Base-by-base conservation (phyloP, 495 filamentous ascomycete genomes). In the Gamarada debralockiae region DNA sequence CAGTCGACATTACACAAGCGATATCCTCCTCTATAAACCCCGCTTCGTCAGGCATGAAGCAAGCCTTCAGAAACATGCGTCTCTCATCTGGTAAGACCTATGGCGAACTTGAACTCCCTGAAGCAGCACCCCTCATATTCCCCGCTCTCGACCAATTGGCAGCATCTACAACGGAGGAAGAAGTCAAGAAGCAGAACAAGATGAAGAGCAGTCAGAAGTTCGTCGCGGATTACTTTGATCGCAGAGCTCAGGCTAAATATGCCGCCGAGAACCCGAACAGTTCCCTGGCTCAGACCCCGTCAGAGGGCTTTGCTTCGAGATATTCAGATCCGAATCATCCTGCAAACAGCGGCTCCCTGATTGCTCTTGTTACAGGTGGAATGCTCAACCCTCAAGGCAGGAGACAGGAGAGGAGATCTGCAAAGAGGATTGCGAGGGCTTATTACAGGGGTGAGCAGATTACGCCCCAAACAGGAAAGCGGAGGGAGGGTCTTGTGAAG, bases 241-340 rank as follows among this genome's bases (percentile, higher is more conserved):
- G 70, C 22, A 58, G 77, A 33, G 71, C 73, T 4, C 75, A 73
- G 38, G 75, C 74, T 0, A 55, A 69, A 50, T 83, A 76, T 50
- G 75, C 24, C 6, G n/a, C n/a, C 21, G 51, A 70, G 45, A 66
- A 74, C 54, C 65, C 69, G 22, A 53, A 58, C 14, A 69, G 60
- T 52, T 57, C 56, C 3, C 51, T 50, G 31, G 61, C 39, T 43
- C 55, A 53, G 56, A 54, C 0, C 42, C 64, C 18, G 51, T 57
- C 43, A 64, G 65, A 34, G 55, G 50, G 56, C 8, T 79, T 81
- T 45, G 65, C 65, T 0, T 80, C 76, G 5, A 64, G 75, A 29
- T 80, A 77, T 56, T 72, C 73, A 4, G 77, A 84, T 52, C 79
- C 80, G 7, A 75, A 69, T 33, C 76, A 82, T 48, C 71, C 79